A percentile compares a stretch with the other conserved stretches of the same genome.
phyloP scores from a whole-genome alignment of 805 yeast species.

The Wickerhamiella azymoides region DNA sequence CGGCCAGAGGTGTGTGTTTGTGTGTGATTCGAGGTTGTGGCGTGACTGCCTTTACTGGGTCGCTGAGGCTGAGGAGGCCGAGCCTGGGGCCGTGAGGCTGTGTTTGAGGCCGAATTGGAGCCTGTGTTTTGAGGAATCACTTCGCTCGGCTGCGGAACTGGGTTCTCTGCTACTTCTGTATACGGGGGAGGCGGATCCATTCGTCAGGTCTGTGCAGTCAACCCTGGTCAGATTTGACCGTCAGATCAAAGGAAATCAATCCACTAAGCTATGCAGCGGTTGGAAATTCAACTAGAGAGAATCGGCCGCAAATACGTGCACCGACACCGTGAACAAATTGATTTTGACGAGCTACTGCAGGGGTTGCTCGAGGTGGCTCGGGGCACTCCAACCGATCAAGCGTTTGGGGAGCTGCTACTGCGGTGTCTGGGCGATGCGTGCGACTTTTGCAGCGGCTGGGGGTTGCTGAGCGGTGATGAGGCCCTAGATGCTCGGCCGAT shows the following conservation, averaged over 20 bases:
- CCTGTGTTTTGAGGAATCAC: not conserved
- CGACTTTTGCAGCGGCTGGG: constrained; percentile 40
- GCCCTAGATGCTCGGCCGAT: not conserved
- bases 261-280: not conserved
- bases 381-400: constrained; percentile 17
- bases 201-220: not conserved
- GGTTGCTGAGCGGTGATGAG: not conserved
- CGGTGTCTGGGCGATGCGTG: constrained; percentile 52
- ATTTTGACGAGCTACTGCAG: constrained; percentile 14
- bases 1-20: not conserved
- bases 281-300: constrained; percentile 17
- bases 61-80: not conserved
- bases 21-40: not conserved
- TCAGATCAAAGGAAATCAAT: too few species aligned
- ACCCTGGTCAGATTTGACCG: too few species aligned
- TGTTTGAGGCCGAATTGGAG: too few species aligned
- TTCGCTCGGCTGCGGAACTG: not conserved
- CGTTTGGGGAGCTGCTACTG: constrained; percentile 36
- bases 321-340: constrained; percentile 13
- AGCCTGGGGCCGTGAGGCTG: not conserved
- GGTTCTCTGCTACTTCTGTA: not conserved
- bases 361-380: constrained; percentile 30
- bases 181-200: not conserved
- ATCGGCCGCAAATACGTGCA: constrained; percentile 19
- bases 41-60: not conserved